Evolutionary conservation across 2,329 filamentous ascomycete species (phyloP).

Genomic region (Botryotinia calthae): DNA sequence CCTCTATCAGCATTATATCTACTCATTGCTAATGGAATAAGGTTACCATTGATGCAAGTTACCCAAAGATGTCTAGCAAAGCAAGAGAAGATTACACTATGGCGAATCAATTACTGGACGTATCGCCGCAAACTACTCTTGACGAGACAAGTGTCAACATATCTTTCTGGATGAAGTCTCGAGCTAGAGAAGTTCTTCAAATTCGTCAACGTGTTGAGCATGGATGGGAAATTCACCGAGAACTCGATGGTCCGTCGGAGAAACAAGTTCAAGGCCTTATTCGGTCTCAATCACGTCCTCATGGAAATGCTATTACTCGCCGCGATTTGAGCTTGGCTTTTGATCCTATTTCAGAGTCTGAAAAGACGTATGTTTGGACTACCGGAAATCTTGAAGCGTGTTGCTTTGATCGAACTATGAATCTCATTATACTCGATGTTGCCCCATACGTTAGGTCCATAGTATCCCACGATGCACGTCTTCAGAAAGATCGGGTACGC

Average conservation of each 20-base stretch:
- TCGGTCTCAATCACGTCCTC: slow-evolving; percentile 20
- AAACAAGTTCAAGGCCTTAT: slow-evolving; percentile 30
- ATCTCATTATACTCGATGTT: slow-evolving; percentile 69
- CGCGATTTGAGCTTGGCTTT: slow-evolving; percentile 58
- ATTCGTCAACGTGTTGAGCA: slow-evolving; percentile 30
- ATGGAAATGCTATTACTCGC: slow-evolving; percentile 43
- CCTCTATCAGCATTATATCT: background rate
- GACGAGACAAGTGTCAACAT: slow-evolving; percentile 28
- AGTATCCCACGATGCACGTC: slow-evolving; percentile 67
- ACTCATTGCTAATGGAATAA: slow-evolving; percentile 24
- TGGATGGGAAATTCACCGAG: slow-evolving; percentile 28
- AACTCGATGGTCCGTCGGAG: slow-evolving; percentile 31
- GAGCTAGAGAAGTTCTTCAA: slow-evolving; percentile 33
- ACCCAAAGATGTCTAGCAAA: slow-evolving; percentile 43
- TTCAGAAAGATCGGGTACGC: slow-evolving; percentile 65
- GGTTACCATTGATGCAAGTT: slow-evolving; percentile 32
- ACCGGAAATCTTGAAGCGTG: slow-evolving; percentile 59
- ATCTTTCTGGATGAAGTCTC: slow-evolving; percentile 35
- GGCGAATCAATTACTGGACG: slow-evolving; percentile 52
- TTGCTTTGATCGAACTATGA: slow-evolving; percentile 70
- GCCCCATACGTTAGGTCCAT: slow-evolving; percentile 90
- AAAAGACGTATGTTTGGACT: slow-evolving; percentile 42
- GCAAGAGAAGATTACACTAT: slow-evolving; percentile 54
- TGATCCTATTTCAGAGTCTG: slow-evolving; percentile 55
- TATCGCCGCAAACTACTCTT: slow-evolving; percentile 40